Base-by-base conservation (phyloP, 345 rosid genomes). In the Sisymbrium irio region DNA sequence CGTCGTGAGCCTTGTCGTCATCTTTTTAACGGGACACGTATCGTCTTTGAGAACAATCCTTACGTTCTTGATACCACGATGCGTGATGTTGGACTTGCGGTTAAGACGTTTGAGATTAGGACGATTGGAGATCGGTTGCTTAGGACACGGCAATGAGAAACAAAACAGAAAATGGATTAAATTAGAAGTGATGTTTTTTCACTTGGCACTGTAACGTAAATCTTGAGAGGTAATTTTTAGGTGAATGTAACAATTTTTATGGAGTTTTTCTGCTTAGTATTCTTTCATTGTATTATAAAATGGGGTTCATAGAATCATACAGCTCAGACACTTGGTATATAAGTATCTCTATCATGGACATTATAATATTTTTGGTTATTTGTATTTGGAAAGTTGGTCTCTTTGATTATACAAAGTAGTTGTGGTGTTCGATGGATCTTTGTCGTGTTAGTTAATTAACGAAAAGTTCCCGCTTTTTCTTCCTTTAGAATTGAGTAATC, bases 1-100 rank as follows among this genome's bases (percentile, higher is more conserved):
- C 81, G 94, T 22, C 78, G 85, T 0, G 98, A 94, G 71, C 97
- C 94, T 0, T 94, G 98, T 62, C 82, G 92, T 9, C 67, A 69
- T 62, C 79, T 86, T 22, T 66, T 83, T 44, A 91, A 94, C 36
- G 76, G 68, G 11, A 79, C 88, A 0, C 68, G 81, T 13, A 68
- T 79, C 40, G 58, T 69, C 62, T 79, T 78, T n/a, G 89, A 89
- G 3, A 86, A 82, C 53, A 82, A 68, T 63, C 95, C 97, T 7
- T 94, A 89, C 40, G 79, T 83, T 22, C 65, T 86, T 62, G 98
- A 94, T 78, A 84, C 85, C 49, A 88, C 67, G 33, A 88, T 87
- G 96, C 87, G 83, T 80, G 85, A 88, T 63, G 79, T 90, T 6
- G 86, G 71, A 7, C 67, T 71, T 0, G 78, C 79, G 15, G 76